A percentile compares a stretch with the other conserved stretches of the same genome.
Evolutionary conservation across 192 early-diverging fungal species (phyloP).

Genomic region (Coemansia nantahalensis): DNA sequence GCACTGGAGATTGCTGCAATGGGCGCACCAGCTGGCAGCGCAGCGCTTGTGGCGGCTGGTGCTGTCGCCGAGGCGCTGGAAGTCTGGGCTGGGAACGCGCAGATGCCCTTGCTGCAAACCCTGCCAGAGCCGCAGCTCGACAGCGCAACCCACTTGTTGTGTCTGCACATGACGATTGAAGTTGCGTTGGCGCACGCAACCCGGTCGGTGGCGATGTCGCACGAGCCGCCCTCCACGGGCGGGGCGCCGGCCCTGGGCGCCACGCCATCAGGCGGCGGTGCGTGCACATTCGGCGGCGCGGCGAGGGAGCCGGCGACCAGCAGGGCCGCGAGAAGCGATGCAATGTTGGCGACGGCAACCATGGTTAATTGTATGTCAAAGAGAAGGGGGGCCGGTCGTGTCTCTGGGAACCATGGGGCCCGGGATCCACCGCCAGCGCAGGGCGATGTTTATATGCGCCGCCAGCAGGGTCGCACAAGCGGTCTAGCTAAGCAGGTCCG

Average conservation of each 20-base stretch:
- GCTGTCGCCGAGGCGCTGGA: background rate
- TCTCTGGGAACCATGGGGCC: too few relatives aligned
- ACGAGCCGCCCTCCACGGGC: conserved; percentile 14
- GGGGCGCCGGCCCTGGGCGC: conserved; percentile 11
- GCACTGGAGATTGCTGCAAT: background rate
- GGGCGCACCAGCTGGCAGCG: background rate
- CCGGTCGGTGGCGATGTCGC: conserved; percentile 17
- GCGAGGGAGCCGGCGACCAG: conserved; percentile 17
- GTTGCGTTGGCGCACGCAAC: conserved; percentile 20
- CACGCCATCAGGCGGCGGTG: conserved; percentile 23
- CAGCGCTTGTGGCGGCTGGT: background rate
- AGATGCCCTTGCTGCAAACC: conserved; percentile 29
- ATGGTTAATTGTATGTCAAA: background rate
- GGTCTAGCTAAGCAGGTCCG: too few relatives aligned
- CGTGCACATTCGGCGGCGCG: conserved; percentile 5
- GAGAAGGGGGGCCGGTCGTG: too few relatives aligned
- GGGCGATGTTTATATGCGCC: too few relatives aligned
- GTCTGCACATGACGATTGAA: conserved; percentile 27
- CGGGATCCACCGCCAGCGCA: too few relatives aligned
- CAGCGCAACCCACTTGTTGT: conserved; percentile 31
- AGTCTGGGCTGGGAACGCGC: conserved; percentile 9
- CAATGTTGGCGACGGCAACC: conserved; percentile 26
- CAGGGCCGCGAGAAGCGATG: conserved; percentile 14
- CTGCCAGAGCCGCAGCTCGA: conserved; percentile 31
- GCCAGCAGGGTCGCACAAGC: too few relatives aligned